These are phyloP conservation scores for Talaromyces trachyspermus DNA, from an alignment of 495 filamentous ascomycete species.

Conservation along the genomic window DNA sequence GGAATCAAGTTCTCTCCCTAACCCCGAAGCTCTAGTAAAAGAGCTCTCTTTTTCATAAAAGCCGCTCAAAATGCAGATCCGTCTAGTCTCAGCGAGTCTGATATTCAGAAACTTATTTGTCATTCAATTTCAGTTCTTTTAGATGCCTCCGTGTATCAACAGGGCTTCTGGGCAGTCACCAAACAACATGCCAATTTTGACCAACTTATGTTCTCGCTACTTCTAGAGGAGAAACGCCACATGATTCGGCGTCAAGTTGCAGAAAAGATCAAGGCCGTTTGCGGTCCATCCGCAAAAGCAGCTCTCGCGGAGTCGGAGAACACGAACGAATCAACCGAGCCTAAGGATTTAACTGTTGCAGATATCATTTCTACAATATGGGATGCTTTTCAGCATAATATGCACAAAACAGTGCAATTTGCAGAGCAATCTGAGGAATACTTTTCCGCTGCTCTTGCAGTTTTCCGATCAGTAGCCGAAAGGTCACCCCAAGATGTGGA, in stretches of 20 bases:
- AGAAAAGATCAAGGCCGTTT: constrained; percentile 29
- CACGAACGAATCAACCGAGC: constrained; percentile 4
- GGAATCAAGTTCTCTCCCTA: constrained; percentile 8
- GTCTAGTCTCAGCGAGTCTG: constrained; percentile 5
- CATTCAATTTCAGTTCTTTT: constrained; percentile 56
- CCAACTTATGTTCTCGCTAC: constrained; percentile 27
- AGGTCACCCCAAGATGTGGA: constrained; percentile 42
- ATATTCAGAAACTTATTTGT: constrained; percentile 35
- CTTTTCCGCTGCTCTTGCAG: constrained; percentile 42
- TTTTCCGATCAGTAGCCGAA: constrained; percentile 50
- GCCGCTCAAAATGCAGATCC: constrained; percentile 14
- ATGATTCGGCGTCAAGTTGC: constrained; percentile 28
- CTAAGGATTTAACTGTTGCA: constrained; percentile 22
- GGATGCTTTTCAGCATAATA: constrained; percentile 40
- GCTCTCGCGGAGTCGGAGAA: constrained; percentile 10
- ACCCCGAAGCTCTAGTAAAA: constrained; percentile 19
- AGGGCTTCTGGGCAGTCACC: constrained; percentile 52
- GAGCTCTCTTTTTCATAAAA: constrained; percentile 27
- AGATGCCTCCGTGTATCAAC: constrained; percentile 54
- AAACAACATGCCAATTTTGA: constrained; percentile 36
- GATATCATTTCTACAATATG: constrained; percentile 45
- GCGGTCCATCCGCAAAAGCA: constrained; percentile 20
- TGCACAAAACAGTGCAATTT: constrained; percentile 38
- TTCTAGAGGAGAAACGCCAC: constrained; percentile 27
- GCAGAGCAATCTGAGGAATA: constrained; percentile 47